These are phyloP conservation scores for Neofusicoccum cordaticola DNA, from an alignment of 2,329 filamentous ascomycete species.

Conservation along the genomic window DNA sequence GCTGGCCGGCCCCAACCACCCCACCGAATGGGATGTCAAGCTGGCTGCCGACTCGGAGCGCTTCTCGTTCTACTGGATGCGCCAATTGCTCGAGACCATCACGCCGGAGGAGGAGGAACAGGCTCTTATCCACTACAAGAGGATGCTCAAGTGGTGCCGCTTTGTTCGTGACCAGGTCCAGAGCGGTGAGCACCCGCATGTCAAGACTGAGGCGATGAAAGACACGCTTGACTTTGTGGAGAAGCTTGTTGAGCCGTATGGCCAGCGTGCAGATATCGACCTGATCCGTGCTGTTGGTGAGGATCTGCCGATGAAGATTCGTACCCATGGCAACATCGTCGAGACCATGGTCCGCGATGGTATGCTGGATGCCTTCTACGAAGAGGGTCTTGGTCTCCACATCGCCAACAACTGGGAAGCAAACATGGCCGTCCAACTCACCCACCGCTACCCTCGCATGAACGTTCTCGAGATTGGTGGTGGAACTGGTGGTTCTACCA, in stretches of 20 bases:
- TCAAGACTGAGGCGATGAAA: too few relatives aligned
- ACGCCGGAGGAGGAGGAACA: neutral
- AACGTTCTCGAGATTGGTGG: constrained; percentile 20
- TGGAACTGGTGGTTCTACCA: constrained; percentile 20
- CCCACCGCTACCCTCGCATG: neutral
- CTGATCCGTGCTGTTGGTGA: neutral
- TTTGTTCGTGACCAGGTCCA: neutral
- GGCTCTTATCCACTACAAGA: neutral
- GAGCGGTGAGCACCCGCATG: neutral
- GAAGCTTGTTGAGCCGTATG: too few relatives aligned
- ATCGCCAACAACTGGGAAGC: too few relatives aligned
- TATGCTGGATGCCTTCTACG: neutral
- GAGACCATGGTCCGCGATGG: neutral
- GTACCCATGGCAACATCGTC: neutral
- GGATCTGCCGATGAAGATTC: neutral
- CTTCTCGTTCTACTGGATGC: too few relatives aligned
- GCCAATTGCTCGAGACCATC: too few relatives aligned
- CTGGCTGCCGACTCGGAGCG: too few relatives aligned
- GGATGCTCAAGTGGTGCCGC: neutral
- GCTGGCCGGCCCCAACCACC: neutral
- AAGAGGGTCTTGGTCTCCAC: neutral
- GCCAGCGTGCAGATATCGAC: too few relatives aligned
- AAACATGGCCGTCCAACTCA: neutral
- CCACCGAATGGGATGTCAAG: neutral
- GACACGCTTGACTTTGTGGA: too few relatives aligned